These are phyloP conservation scores for Sugiyamaella chiloensis DNA, from an alignment of 805 yeast species.

Conservation along the genomic window DNA sequence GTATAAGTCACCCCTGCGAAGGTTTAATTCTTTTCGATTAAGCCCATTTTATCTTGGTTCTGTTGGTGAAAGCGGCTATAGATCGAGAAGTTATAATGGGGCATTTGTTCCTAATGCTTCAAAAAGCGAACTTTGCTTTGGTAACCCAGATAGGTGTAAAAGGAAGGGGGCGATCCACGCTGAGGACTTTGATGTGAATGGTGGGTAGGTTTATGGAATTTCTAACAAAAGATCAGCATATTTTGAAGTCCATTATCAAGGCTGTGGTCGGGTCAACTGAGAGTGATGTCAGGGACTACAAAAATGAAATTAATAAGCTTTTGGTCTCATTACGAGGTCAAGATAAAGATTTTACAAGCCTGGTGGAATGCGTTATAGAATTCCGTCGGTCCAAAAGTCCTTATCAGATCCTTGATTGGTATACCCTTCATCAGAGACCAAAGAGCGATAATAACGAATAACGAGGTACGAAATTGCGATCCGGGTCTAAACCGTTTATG, in stretches of 20 bases:
- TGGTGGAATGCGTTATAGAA: conserved; percentile 4
- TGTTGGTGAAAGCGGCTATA: conserved; percentile 16
- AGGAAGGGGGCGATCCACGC: conserved; percentile 18
- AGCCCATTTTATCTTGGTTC: conserved; percentile 22
- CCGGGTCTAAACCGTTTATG: no score
- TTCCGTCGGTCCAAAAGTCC: conserved; percentile 1
- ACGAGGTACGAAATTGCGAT: no score
- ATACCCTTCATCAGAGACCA: neutral
- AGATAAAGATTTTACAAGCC: conserved; percentile 14
- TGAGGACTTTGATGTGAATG: conserved; percentile 16
- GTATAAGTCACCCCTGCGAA: conserved; percentile 25
- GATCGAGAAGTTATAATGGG: conserved; percentile 23
- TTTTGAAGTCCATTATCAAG: neutral
- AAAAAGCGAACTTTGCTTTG: neutral
- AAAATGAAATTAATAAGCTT: conserved; percentile 10
- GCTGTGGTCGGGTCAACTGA: neutral
- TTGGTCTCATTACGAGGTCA: neutral
- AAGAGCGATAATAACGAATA: no score
- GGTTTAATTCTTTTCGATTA: conserved; percentile 25
- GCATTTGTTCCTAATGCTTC: neutral
- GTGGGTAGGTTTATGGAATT: conserved; percentile 6
- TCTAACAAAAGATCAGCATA: neutral
- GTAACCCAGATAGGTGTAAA: neutral
- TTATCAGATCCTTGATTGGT: conserved; percentile 3
- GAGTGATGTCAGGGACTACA: conserved; percentile 6